Base-by-base conservation (phyloP, 106 monocot species). In the Platanthera zijinensis region DNA sequence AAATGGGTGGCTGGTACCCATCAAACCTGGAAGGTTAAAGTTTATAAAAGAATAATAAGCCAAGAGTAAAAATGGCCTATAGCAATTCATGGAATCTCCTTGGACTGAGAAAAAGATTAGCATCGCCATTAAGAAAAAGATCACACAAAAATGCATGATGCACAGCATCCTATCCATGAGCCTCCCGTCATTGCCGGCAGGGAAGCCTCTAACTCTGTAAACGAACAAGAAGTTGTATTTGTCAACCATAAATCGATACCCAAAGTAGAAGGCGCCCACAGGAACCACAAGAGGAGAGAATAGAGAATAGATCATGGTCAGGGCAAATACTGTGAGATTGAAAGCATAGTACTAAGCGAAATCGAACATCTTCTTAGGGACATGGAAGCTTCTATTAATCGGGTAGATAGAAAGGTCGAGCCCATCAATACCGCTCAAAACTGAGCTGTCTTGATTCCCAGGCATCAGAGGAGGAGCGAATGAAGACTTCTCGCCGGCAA, bases 221-320 rank as follows among this genome's bases (percentile, higher is more conserved):
- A 97, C 93, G 72, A 97, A 97, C 82, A 97, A 88, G 89, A 97
- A 97, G 69, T 97, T 97, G 68, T 97, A 97, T 78, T 97, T 97
- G 80, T 97, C 97, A 74, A 97, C 97, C 21, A 97, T 15, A 71
- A 91, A 97, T 1, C 97, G 80, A 51, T 97, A 97, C 8, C 97
- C 97, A 80, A 97, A 97, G 82, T 97, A 97, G 52, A 83, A 70
- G 53, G 97, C 97, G 64, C 97, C 97, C 0, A 94, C 91, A 49
- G 94, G 97, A 64, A 97, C 97, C 63, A 91, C 87, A 6, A 97
- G 87, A 0, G 97, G 97, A 22, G 97, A 87, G 81, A 97, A 97
- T 78, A 97, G 62, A 1, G 97, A 94, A 82, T 97, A 91, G 74
- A 94, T 97, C 91, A 97, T 87, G 57, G 97, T 97, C 51, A 97